Percentiles rank a stretch among this genome's conserved stretches.
Evolutionary conservation across 192 early-diverging fungal genomes (phyloP).

Genomic region (Jimgerdemannia lactiflua): DNA sequence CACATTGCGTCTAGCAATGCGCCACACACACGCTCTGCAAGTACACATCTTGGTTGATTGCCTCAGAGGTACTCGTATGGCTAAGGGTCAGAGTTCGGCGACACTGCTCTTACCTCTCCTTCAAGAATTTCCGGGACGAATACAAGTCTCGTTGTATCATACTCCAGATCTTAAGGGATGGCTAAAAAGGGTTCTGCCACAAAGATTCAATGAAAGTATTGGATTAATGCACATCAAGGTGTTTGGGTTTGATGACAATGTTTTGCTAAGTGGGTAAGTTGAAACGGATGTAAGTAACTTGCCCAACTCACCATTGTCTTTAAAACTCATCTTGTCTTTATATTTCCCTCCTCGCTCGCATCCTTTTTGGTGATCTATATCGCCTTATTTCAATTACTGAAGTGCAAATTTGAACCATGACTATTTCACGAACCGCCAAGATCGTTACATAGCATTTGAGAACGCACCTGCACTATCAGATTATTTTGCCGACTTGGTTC

Average conservation of each 20-base stretch:
- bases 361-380: no score
- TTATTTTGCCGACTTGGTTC: constrained; percentile 72
- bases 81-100: constrained; percentile 58
- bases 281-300: no score
- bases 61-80: constrained; percentile 75
- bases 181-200: constrained; percentile 71
- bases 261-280: constrained; percentile 76
- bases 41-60: constrained; percentile 86
- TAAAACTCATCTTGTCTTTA: no score
- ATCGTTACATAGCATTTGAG: constrained; percentile 82
- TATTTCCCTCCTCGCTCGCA: no score
- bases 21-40: constrained; percentile 44
- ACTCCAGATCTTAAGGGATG: constrained; percentile 77
- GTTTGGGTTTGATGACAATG: constrained; percentile 84
- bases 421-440: constrained; percentile 95
- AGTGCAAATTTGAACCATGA: constrained; percentile 93
- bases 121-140: constrained; percentile 59
- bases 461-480: constrained; percentile 48
- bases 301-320: no score
- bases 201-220: constrained; percentile 89
- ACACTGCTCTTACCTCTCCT: constrained; percentile 62
- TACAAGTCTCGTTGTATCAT: constrained; percentile 80
- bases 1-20: constrained; percentile 57
- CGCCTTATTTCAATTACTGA: not conserved
- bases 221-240: constrained; percentile 95